phyloP scores from a whole-genome alignment of 768 basidiomycete species.

The Termitomyces sp. region DNA sequence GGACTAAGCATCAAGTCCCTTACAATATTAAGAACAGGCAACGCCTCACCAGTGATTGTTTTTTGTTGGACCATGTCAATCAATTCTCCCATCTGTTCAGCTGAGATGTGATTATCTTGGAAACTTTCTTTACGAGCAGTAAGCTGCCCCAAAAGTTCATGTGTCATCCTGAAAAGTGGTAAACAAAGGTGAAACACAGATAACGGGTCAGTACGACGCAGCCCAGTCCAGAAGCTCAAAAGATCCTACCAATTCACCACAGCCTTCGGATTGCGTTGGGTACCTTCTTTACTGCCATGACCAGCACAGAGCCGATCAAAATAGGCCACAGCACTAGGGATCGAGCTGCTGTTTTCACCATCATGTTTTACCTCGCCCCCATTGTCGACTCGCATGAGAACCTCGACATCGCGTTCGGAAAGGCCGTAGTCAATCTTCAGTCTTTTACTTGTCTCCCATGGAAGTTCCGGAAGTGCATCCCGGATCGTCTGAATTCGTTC shows the following conservation, averaged over 20 bases:
- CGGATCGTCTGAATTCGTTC: slow-evolving; percentile 51
- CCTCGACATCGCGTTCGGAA: slow-evolving; percentile 60
- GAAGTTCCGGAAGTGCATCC: slow-evolving; percentile 67
- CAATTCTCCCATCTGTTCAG: slow-evolving; percentile 65
- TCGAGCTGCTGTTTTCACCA: slow-evolving; percentile 30
- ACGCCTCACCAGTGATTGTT: slow-evolving; percentile 58
- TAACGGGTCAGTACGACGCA: background rate
- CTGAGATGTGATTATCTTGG: slow-evolving; percentile 53
- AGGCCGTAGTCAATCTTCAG: slow-evolving; percentile 45
- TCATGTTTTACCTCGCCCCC: slow-evolving; percentile 59
- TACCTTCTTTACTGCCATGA: background rate
- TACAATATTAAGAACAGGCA: background rate
- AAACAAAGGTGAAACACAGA: slow-evolving; percentile 2
- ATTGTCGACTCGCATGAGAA: slow-evolving; percentile 69
- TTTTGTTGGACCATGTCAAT: slow-evolving; percentile 67
- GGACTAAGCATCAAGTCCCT: slow-evolving; percentile 3
- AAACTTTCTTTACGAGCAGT: slow-evolving; percentile 47
- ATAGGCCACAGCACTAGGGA: slow-evolving; percentile 58
- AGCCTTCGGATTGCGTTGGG: slow-evolving; percentile 53
- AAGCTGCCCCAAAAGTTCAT: slow-evolving; percentile 81
- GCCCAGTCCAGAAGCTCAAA: background rate
- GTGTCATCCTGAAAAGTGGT: slow-evolving; percentile 64
- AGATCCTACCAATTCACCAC: slow-evolving; percentile 78
- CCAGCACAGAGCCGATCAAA: slow-evolving; percentile 67
- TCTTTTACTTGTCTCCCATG: slow-evolving; percentile 52